Evolutionary conservation across 139 green algal genomes (phyloP).

Genomic region (Chlamydomonas incerta): DNA sequence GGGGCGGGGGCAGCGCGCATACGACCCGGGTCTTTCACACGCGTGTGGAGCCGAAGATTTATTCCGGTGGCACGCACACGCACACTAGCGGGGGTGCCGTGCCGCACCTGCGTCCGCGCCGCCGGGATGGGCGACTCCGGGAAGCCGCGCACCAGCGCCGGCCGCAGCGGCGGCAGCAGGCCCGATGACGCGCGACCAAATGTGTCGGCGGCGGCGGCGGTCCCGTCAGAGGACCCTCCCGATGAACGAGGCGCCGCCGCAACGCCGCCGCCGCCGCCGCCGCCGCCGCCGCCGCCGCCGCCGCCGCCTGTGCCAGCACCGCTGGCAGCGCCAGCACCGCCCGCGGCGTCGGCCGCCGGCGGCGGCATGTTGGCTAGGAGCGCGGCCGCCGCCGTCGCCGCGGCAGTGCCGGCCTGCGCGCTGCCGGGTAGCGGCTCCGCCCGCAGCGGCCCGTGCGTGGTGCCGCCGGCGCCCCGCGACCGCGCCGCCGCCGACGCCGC

Average conservation of each 20-base stretch:
- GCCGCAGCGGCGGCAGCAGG: too few species aligned
- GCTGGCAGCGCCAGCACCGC: neutral
- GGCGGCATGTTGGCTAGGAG: conserved; percentile 21
- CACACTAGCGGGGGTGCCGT: too few species aligned
- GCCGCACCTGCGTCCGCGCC: too few species aligned
- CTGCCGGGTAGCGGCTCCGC: neutral
- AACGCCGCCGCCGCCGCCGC: neutral
- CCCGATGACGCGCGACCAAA: too few species aligned
- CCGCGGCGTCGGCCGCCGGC: neutral
- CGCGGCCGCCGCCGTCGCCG: conserved; percentile 6
- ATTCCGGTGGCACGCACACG: too few species aligned
- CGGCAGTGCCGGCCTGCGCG: neutral
- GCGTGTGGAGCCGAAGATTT: too few species aligned
- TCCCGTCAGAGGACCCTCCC: too few species aligned
- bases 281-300: neutral
- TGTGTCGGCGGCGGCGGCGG: conserved; percentile 4
- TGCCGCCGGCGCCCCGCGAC: neutral
- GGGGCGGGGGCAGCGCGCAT: too few species aligned
- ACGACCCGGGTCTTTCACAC: too few species aligned
- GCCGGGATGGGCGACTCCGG: too few species aligned
- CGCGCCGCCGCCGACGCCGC: conserved; percentile 30
- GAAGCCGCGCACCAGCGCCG: too few species aligned
- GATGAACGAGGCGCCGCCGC: too few species aligned
- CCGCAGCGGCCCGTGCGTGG: conserved; percentile 1
- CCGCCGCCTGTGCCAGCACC: neutral